Percentiles rank a stretch among this genome's conserved stretches.
These are phyloP conservation scores for Sherardia arvensis DNA, from an alignment of 257 asterid genomes.

Conservation along the genomic window DNA sequence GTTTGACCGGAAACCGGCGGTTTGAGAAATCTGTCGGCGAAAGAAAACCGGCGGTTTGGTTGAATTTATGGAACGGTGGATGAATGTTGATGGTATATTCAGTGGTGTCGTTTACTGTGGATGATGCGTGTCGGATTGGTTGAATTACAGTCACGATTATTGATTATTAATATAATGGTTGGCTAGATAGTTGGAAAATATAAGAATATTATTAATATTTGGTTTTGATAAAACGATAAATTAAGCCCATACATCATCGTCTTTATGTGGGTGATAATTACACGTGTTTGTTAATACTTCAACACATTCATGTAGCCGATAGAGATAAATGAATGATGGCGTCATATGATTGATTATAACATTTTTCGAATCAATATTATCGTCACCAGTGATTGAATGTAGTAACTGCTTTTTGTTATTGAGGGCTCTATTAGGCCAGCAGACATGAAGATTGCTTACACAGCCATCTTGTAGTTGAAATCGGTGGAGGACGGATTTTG, in stretches of 20 bases:
- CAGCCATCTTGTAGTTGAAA: too few species aligned
- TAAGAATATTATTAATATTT: too few species aligned
- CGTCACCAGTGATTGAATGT: too few species aligned
- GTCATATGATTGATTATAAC: too few species aligned
- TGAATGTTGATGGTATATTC: background rate
- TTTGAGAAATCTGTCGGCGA: conserved; percentile 10
- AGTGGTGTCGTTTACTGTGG: background rate
- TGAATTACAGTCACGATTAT: conserved; percentile 1
- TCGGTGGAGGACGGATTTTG: too few species aligned
- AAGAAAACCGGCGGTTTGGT: conserved; percentile 4
- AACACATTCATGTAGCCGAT: background rate
- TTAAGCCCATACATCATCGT: background rate
- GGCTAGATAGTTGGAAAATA: background rate
- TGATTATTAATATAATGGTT: background rate
- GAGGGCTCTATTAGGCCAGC: too few species aligned
- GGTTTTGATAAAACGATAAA: too few species aligned
- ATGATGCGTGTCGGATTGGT: background rate
- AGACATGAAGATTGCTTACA: too few species aligned
- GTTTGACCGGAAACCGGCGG: background rate
- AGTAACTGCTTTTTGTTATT: too few species aligned
- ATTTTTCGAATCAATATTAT: too few species aligned
- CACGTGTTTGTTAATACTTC: background rate
- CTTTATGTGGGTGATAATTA: background rate
- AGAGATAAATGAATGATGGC: too few species aligned
- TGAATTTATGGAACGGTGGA: conserved; percentile 1